Conservation (phyloP, 1,284 basidiomycete genomes). For the Austropuccinia psidii region DNA sequence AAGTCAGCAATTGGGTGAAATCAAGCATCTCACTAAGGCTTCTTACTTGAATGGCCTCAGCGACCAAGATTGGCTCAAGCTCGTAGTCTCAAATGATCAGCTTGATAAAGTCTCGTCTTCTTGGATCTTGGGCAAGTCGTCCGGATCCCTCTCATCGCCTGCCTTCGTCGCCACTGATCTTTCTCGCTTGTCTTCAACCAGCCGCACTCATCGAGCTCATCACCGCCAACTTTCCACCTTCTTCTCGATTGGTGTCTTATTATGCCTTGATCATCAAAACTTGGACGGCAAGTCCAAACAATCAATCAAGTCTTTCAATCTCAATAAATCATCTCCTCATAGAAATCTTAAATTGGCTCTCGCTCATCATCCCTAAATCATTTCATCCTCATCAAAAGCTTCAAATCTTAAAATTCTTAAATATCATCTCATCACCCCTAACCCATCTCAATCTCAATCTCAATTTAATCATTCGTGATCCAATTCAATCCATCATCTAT, state of each 20-base stretch:
- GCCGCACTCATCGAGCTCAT: not conserved
- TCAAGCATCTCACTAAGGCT: too few relatives aligned
- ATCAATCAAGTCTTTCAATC: not conserved
- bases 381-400: too few relatives aligned
- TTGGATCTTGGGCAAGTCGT: too few relatives aligned
- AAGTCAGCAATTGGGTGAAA: too few relatives aligned
- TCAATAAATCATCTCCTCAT: not conserved
- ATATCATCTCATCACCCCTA: not conserved
- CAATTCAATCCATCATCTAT: not conserved
- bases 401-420: not conserved
- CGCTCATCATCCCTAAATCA: too few relatives aligned
- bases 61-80: too few relatives aligned
- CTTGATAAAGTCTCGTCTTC: too few relatives aligned
- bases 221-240: not conserved
- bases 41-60: too few relatives aligned
- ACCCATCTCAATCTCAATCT: not conserved
- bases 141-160: too few relatives aligned
- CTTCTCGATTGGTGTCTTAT: conserved; percentile 5
- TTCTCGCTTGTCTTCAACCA: too few relatives aligned
- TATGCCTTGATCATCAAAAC: not conserved
- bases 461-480: not conserved
- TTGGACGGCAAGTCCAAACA: not conserved
- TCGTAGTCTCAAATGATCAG: too few relatives aligned
- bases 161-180: too few relatives aligned
- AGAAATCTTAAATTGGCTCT: not conserved